Percentiles rank a stretch among this genome's conserved stretches.
Conservation (phyloP, 495 filamentous ascomycete genomes). For the Cryomyces minteri region DNA sequence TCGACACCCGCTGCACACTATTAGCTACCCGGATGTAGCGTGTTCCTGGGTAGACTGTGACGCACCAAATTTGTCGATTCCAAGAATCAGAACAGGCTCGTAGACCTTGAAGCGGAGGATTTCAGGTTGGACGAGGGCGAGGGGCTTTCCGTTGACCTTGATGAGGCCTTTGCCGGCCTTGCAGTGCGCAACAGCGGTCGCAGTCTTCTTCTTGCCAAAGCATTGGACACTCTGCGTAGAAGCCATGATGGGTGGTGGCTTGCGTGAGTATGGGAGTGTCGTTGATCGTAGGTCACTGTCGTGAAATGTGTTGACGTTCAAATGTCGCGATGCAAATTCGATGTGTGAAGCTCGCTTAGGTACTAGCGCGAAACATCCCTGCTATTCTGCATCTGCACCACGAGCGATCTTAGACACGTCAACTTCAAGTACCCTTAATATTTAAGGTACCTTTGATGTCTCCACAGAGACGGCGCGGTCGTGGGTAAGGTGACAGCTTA, state of each 20-base stretch:
- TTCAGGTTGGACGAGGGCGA: constrained; percentile 85
- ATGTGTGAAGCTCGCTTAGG: no score
- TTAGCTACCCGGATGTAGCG: background rate
- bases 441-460: no score
- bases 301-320: no score
- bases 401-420: no score
- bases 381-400: no score
- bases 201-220: constrained; percentile 41
- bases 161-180: constrained; percentile 90
- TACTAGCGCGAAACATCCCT: no score
- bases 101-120: constrained; percentile 98
- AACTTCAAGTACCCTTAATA: no score
- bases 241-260: constrained; percentile 38
- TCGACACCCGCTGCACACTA: constrained; percentile 50
- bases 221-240: constrained; percentile 71
- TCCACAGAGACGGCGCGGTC: no score
- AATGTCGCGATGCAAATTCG: no score
- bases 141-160: constrained; percentile 95
- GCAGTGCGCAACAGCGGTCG: constrained; percentile 72
- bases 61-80: constrained; percentile 77
- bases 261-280: no score
- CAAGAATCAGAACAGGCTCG: constrained; percentile 92
- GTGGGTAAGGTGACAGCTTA: no score
- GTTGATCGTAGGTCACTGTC: no score
- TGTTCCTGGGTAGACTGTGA: background rate